Evolutionary conservation across 2,329 filamentous ascomycete genomes (phyloP), one percentile per base, ranked within the genome.

Genomic region (Microsporum audouinii): DNA sequence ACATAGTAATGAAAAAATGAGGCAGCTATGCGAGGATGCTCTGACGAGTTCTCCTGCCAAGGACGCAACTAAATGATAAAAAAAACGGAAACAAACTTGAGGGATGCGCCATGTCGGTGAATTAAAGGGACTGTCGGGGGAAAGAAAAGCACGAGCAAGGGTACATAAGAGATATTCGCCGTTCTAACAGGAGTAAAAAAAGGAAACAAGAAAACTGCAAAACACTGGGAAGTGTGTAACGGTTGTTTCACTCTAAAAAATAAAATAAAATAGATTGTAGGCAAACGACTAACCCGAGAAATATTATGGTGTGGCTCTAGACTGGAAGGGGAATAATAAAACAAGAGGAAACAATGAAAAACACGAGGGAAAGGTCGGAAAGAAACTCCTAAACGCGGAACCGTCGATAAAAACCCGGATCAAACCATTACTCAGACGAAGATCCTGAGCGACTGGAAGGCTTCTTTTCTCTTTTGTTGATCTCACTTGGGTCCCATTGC

Each of bases 401-500:
- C 12, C 39, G 12, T 43, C 4, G n/a, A 12, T 14, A 43, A 7
- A 17, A 43, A 43, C 17, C 17, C 17, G 17, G 17, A 23, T 23
- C 17, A 23, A 23, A 23, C 17, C 17, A 23, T 47, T 33, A 53
- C 49, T 53, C 49, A 27, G 49, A 53, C 3, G 49, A 53, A 17
- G 49, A 53, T 12, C 49, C 31, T 2, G 49, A 33, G 14, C 49
- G 49, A 10, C 49, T 53, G 10, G 49, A 53, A 27, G 49, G 27
- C 8, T 53, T 53, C 49, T 53, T 53, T 33, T 53, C 49, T 34
- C 31, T 57, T 67, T 70, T 71, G 59, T 71, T 67, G 60, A 68
- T 70, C 17, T 77, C 73, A 57, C 69, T 70, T n/a, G 75, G 75
- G 45, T 73, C 73, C 71, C 73, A 78, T 61, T 77, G 75, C 38